Conservation (phyloP, 192 early-diverging fungal genomes). For the Gamsiella multidivaricata region DNA sequence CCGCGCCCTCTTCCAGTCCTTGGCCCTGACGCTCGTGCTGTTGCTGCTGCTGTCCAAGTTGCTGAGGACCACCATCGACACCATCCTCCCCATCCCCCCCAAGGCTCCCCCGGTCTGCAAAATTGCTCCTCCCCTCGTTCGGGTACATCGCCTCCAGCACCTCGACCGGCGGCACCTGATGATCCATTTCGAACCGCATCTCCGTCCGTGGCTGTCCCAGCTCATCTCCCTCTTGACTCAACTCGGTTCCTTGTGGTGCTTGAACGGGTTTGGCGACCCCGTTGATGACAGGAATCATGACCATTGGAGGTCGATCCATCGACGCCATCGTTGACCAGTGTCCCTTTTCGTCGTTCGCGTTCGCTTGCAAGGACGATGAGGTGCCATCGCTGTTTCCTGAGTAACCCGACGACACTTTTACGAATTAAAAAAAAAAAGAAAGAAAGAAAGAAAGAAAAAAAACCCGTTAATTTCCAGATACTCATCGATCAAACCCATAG, state of each 20-base stretch:
- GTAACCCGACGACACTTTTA: too few relatives aligned
- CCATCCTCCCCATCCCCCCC: too few relatives aligned
- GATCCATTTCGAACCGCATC: constrained; percentile 16
- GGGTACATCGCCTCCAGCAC: neutral
- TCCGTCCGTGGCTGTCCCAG: neutral
- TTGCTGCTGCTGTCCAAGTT: neutral
- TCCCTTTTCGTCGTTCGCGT: neutral
- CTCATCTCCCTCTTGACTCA: neutral
- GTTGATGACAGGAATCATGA: constrained; percentile 14
- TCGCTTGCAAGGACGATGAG: too few relatives aligned
- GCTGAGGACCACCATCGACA: too few relatives aligned
- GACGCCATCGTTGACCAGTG: neutral
- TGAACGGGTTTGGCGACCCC: constrained; percentile 16
- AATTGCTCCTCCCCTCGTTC: neutral
- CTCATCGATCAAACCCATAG: too few relatives aligned
- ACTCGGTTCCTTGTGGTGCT: neutral
- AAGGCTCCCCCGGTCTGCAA: too few relatives aligned
- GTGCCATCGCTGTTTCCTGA: too few relatives aligned
- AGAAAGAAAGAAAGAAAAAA: too few relatives aligned
- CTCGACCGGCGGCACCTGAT: neutral
- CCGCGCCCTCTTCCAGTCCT: too few relatives aligned
- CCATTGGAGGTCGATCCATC: neutral
- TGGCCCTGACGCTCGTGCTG: neutral
- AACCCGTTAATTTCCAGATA: too few relatives aligned
- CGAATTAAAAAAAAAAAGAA: too few relatives aligned